Percentiles rank a stretch among this genome's conserved stretches.
Conservation (phyloP, 148 eudicot species). For the Camellia lanceoleosa region DNA sequence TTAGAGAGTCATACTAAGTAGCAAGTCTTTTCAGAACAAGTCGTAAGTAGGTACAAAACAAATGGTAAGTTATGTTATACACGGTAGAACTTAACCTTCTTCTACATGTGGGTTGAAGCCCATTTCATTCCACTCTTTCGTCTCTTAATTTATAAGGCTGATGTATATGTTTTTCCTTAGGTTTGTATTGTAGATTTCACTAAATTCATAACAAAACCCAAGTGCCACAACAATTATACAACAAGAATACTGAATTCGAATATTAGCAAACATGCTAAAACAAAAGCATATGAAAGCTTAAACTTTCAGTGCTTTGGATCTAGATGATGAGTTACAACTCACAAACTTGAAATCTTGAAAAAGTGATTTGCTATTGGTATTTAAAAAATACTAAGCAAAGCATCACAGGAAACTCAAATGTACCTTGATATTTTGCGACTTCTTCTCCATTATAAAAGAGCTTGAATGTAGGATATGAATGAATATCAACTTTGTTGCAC, state of each 20-base stretch:
- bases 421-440: slow-evolving; percentile 80
- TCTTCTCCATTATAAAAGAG: slow-evolving; percentile 95
- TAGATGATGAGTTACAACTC: too few relatives aligned
- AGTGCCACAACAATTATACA: background rate
- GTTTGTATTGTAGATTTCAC: background rate
- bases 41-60: too few relatives aligned
- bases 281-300: too few relatives aligned
- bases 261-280: too few relatives aligned
- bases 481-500: slow-evolving; percentile 84
- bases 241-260: background rate
- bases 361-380: too few relatives aligned
- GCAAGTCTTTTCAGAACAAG: too few relatives aligned
- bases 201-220: background rate
- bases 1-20: too few relatives aligned
- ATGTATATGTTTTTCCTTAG: background rate
- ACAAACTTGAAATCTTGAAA: too few relatives aligned
- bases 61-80: too few relatives aligned
- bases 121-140: background rate
- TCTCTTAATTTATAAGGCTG: background rate
- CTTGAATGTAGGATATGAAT: slow-evolving; percentile 97
- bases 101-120: background rate
- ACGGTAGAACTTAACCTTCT: background rate
- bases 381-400: background rate
- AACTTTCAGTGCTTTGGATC: too few relatives aligned
- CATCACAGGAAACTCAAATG: background rate